A percentile compares a stretch with the other conserved stretches of the same genome.
phyloP scores from a whole-genome alignment of 305 asterid genomes.

The Withania somnifera region DNA sequence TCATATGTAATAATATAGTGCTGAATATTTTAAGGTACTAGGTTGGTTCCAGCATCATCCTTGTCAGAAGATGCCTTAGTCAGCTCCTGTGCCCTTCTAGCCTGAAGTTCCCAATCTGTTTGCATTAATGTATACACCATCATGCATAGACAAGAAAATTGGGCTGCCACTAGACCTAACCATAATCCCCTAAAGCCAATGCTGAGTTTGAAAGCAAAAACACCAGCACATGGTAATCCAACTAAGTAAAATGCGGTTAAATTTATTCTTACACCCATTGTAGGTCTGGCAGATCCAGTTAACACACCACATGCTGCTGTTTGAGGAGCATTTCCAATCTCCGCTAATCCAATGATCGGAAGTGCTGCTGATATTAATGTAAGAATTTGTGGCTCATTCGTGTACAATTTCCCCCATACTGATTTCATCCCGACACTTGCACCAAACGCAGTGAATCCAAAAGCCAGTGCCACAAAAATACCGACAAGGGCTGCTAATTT shows the following conservation, averaged over 20 bases:
- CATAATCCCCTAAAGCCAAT: slow-evolving; percentile 65
- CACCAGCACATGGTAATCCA: slow-evolving; percentile 58
- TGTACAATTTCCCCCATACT: slow-evolving; percentile 50
- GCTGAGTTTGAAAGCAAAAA: slow-evolving; percentile 41
- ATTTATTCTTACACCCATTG: slow-evolving; percentile 57
- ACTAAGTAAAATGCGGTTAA: slow-evolving; percentile 68
- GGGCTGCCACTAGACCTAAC: slow-evolving; percentile 73
- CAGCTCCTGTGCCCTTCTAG: slow-evolving; percentile 62
- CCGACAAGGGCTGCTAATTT: slow-evolving; percentile 45
- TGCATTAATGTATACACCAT: slow-evolving; percentile 41
- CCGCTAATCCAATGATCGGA: slow-evolving; percentile 68
- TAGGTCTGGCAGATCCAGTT: slow-evolving; percentile 71
- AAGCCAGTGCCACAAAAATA: slow-evolving; percentile 17
- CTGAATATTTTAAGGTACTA: slow-evolving; percentile 16
- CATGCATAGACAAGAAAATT: slow-evolving; percentile 36
- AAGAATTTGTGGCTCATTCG: slow-evolving; percentile 42
- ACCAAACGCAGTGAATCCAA: slow-evolving; percentile 46
- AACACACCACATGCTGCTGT: slow-evolving; percentile 73
- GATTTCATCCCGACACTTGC: slow-evolving; percentile 30
- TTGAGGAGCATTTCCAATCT: slow-evolving; percentile 68
- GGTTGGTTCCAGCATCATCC: slow-evolving; percentile 18
- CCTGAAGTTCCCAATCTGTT: slow-evolving; percentile 72
- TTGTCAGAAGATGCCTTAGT: slow-evolving; percentile 10
- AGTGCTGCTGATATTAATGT: slow-evolving; percentile 35
- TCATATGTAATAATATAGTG: not conserved